Conservation (phyloP, 2,329 filamentous ascomycete species). For the Aspergillus uvarum region DNA sequence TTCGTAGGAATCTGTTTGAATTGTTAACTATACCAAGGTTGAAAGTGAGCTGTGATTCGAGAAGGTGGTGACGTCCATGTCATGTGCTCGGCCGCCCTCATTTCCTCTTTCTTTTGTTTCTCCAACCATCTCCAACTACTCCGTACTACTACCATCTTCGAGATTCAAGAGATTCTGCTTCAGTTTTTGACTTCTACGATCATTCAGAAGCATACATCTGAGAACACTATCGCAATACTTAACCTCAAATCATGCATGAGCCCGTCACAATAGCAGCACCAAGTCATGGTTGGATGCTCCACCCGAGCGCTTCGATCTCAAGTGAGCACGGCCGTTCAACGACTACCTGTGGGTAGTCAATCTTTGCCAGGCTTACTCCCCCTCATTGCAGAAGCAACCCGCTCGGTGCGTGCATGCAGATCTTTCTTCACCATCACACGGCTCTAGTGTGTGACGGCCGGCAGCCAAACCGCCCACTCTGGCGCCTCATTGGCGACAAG, state of each 20-base stretch:
- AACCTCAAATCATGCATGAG: constrained; percentile 8
- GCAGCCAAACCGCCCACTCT: constrained; percentile 20
- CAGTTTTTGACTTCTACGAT: too few species aligned
- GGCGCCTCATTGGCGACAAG: constrained; percentile 31
- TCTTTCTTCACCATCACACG: constrained; percentile 31
- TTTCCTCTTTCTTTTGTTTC: neutral
- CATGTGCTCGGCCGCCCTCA: neutral
- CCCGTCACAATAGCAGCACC: constrained; percentile 10
- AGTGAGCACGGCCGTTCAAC: too few species aligned
- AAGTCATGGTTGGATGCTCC: neutral
- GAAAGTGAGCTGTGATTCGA: neutral
- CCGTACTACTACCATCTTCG: too few species aligned
- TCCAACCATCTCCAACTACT: neutral
- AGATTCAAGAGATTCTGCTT: too few species aligned
- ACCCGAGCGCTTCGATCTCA: constrained; percentile 12
- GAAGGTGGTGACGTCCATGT: neutral
- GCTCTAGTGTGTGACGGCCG: constrained; percentile 36
- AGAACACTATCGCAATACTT: neutral
- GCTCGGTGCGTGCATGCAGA: constrained; percentile 25
- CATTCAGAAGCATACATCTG: neutral
- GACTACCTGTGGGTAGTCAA: too few species aligned
- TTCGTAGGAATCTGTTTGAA: neutral
- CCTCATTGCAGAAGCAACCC: neutral
- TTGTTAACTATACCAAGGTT: neutral
- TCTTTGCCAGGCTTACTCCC: too few species aligned